Evolutionary conservation across 257 asterid genomes (phyloP), one percentile per base, ranked within the genome.

Genomic region (Capsicum pubescens): DNA sequence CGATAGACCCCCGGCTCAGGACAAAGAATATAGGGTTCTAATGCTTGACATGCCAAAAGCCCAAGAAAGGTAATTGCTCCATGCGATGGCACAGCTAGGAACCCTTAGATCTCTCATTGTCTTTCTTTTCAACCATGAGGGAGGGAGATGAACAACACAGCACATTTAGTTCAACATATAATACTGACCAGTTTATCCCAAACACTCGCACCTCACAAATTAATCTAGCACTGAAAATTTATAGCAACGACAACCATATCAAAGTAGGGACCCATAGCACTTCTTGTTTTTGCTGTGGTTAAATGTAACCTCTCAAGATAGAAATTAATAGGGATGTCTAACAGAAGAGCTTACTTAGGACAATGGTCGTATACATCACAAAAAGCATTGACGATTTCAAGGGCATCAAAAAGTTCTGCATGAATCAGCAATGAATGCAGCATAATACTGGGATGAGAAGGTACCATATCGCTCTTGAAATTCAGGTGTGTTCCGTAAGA

Each of bases 381-480:
- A 69, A 68, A 69, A 39, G 10, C 55, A 69, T 16, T 39, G 77
- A 69, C 32, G 1, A 69, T 42, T 39, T 69, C 32, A 69, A 69
- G 78, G 78, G 55, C 15, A 69, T 32, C 16, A 42, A 42, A n/a
- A 42, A 39, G 0, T 16, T 39, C 15, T 69, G 55, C 54, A 69
- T 69, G 78, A 61, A 74, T 74, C 58, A 74, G 36, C 36, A 50
- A 77, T 5, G 54, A 54, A 32, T 54, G 14, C 52, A 64, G 79
- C 69, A 44, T 55, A 76, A 39, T n/a, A 82, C 69, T 14, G 67
- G 86, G 84, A 84, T 16, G 63, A 87, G 84, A 84, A 67, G 85
- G 74, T 95, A 97, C 99, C 98, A 85, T 97, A 97, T 97, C 99
- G 93, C 92, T 97, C 99, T 91, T 97, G 99, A 91, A 97, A 97